Base-by-base conservation (phyloP, 176 grass and related monocot species). In the Eremochloa ophiuroides region DNA sequence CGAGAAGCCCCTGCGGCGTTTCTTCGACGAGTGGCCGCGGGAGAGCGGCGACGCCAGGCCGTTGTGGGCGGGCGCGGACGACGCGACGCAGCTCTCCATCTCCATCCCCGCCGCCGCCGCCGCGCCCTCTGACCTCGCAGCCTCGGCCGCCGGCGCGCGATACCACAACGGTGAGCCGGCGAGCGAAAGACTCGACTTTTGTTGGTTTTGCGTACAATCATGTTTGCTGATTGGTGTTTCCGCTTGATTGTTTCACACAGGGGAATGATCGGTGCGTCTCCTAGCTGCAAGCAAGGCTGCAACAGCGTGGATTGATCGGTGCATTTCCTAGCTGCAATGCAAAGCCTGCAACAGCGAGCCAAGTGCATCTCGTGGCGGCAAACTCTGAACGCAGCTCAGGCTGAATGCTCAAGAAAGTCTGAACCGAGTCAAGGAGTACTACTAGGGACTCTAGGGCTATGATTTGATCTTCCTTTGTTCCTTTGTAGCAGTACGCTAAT, bases 11-110 rank as follows among this genome's bases (percentile, higher is more conserved):
- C 87, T 97, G 61, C 89, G 91, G 20, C 91, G 73, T 64, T 94
- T 98, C 89, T 87, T 98, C 47, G 92, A 98, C 29, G 95, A 98
- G 35, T 89, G 86, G 74, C 90, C 92, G 9, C 91, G 78, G 30
- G 85, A 63, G 16, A 43, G 23, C 56, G 38, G 48, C 43, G 85
- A 83, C 12, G 42, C 44, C 13, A 65, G 80, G 59, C 33, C 47
- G 71, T 14, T 89, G 7, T 89, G 88, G 93, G 63, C 62, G 40
- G 87, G 38, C n/a, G 51, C 17, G 17, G 83, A 82, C 23, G 88
- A 85, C 80, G 83, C 62, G 47, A 91, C 86, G 86, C 84, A 81
- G 87, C 89, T 91, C 26, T 85, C 89, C 83, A 84, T 89, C 28
- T 86, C 89, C 79, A 91, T 84, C 48, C 86, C 92, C 75, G 50